Evolutionary conservation across 2,329 filamentous ascomycete species (phyloP), one percentile per base, ranked within the genome.

Genomic region (Lasiodiplodia sp.): DNA sequence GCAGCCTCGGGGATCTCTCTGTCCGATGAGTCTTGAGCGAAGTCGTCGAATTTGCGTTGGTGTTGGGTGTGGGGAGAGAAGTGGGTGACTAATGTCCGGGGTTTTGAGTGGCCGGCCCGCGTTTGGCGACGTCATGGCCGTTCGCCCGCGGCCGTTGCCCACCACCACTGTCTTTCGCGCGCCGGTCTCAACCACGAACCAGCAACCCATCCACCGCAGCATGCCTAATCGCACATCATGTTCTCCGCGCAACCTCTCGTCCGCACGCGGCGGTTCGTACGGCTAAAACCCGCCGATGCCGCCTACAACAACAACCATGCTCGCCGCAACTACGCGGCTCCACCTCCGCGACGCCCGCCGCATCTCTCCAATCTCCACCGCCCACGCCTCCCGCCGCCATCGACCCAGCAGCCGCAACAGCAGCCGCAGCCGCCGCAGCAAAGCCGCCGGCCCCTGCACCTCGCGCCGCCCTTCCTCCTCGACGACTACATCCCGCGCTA

Each of bases 401-500:
- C 21, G 11, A 0, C 14, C 47, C 28, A 28, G 28, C 25, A 28
- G 25, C 28, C 6, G 6, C 38, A 16, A 18, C 16, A 4, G 28
- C 38, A 16, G 2, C 60, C 16, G 11, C 11, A 34, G 2, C 40
- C 4, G 1, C 69, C 23, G 23, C 23, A 23, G 23, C 23, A 23
- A n/a, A n/a, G n/a, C 23, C 23, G 67, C 53, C 81, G 83, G 47
- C 72, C 62, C 64, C 79, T 87, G 37, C 82, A 86, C 70, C 85
- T 89, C 38, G 86, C 87, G 7, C 86, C 87, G 8, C 87, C 87
- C 11, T 96, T 92, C 77, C 86, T 96, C 23, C 86, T 96, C 2
- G 87, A 89, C 74, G 86, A 90, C 75, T 93, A 96, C 78, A 87
- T 87, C 14, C 92, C 92, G 1, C 87, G 90, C 60, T 94, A 94